Evolutionary conservation across 1,139 yeast genomes (phyloP).

Genomic region (Pichia sp.): DNA sequence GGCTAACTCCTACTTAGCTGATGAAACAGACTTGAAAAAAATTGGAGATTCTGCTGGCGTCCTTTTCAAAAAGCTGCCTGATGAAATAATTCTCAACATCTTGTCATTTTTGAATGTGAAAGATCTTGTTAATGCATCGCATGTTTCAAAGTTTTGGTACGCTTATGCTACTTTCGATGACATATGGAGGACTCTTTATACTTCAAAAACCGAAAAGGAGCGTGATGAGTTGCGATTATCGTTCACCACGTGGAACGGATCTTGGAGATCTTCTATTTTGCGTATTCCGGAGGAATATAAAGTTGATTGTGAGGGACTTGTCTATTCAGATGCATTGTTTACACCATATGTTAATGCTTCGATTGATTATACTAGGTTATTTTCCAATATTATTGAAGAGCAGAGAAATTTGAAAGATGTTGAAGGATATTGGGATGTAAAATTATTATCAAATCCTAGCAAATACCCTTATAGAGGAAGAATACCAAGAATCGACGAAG

Average conservation of each 20-base stretch:
- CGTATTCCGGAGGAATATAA: constrained; percentile 13
- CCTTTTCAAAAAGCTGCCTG: constrained; percentile 42
- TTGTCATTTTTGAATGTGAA: constrained; percentile 39
- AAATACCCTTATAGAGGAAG: constrained; percentile 26
- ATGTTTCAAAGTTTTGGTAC: constrained; percentile 58
- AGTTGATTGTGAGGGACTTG: constrained; percentile 33
- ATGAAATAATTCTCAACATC: constrained; percentile 48
- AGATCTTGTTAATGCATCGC: constrained; percentile 41
- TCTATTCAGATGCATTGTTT: constrained; percentile 59
- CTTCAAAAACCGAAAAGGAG: constrained; percentile 21
- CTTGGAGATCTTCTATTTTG: constrained; percentile 66
- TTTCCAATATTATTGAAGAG: constrained; percentile 41
- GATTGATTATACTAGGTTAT: constrained; percentile 47
- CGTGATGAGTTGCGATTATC: constrained; percentile 3
- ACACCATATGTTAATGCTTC: constrained; percentile 78
- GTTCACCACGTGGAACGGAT: constrained; percentile 53
- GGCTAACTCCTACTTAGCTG: constrained; percentile 46
- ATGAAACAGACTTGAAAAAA: constrained; percentile 24
- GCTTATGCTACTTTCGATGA: constrained; percentile 72
- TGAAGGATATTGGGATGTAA: constrained; percentile 15
- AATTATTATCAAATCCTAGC: constrained; percentile 6
- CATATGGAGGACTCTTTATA: constrained; percentile 59
- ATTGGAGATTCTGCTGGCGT: constrained; percentile 44
- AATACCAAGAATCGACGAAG: constrained; percentile 42
- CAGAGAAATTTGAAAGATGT: constrained; percentile 29